These are phyloP conservation scores for Nannizzia gypsea DNA, from an alignment of 2,329 filamentous ascomycete genomes.

Conservation along the genomic window DNA sequence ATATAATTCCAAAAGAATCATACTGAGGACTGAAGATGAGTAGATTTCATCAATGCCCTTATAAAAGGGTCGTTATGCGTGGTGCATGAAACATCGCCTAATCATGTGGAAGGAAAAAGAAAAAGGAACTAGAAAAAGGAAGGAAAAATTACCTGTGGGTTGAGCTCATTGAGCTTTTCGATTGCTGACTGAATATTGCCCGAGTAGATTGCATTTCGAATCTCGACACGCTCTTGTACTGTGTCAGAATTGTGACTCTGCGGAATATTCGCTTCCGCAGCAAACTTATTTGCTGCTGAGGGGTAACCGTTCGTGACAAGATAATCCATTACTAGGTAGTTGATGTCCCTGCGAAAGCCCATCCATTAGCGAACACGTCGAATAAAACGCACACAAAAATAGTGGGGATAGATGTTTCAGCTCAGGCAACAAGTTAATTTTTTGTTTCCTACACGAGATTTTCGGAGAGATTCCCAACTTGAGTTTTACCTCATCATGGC, in stretches of 20 bases:
- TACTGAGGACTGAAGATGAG: slow-evolving; percentile 73
- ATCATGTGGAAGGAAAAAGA: slow-evolving; percentile 52
- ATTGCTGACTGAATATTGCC: slow-evolving; percentile 82
- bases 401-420: slow-evolving; percentile 16
- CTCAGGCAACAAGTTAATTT: slow-evolving; percentile 68
- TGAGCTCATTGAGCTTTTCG: slow-evolving; percentile 73
- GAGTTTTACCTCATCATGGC: slow-evolving; percentile 71
- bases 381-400: slow-evolving; percentile 4
- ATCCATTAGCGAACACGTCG: slow-evolving; percentile 20
- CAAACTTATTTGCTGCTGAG: slow-evolving; percentile 83
- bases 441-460: slow-evolving; percentile 69
- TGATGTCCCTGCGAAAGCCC: slow-evolving; percentile 62
- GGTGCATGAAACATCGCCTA: slow-evolving; percentile 98
- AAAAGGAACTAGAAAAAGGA: slow-evolving; percentile 11
- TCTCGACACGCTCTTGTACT: slow-evolving; percentile 67
- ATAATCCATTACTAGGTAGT: slow-evolving; percentile 90
- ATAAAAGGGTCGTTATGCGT: slow-evolving; percentile 74
- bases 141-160: slow-evolving; percentile 65
- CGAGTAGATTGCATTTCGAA: slow-evolving; percentile 71
- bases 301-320: slow-evolving; percentile 92
- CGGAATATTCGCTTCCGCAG: slow-evolving; percentile 73
- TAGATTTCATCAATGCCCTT: slow-evolving; percentile 74
- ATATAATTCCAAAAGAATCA: slow-evolving; percentile 44
- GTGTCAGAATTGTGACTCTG: slow-evolving; percentile 57
- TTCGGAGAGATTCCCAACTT: slow-evolving; percentile 99